phyloP scores from a whole-genome alignment of 208 protist species.

The Leishmania braziliensis region DNA sequence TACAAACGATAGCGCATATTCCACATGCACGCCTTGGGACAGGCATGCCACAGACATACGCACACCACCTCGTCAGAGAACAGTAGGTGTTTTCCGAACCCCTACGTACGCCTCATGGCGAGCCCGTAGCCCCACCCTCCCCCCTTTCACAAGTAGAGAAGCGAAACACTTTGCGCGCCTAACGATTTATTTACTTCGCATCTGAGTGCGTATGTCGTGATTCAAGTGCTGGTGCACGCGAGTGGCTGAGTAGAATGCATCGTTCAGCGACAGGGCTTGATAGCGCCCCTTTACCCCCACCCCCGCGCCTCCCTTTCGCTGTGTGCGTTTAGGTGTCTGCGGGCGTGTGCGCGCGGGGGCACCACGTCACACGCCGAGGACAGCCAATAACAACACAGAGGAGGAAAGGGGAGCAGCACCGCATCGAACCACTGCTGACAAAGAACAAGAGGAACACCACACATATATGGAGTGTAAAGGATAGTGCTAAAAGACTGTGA shows the following conservation, averaged over 20 bases:
- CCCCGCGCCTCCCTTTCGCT: neutral
- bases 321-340: neutral
- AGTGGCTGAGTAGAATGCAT: neutral
- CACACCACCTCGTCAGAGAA: neutral
- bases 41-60: neutral
- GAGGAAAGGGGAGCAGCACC: neutral
- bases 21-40: neutral
- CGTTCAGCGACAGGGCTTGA: neutral
- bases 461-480: neutral
- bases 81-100: neutral
- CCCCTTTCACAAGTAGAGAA: neutral
- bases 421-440: neutral
- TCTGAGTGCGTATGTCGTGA: neutral
- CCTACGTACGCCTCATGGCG: neutral
- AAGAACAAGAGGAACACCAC: neutral
- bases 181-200: neutral
- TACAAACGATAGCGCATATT: neutral
- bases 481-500: conserved; percentile 8
- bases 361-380: neutral
- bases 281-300: too few species aligned
- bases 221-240: neutral
- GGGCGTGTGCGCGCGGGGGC: neutral
- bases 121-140: neutral
- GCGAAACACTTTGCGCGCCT: neutral
- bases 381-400: neutral